Conservation (phyloP, 306 rosid genomes). For the Cucumis melo region DNA sequence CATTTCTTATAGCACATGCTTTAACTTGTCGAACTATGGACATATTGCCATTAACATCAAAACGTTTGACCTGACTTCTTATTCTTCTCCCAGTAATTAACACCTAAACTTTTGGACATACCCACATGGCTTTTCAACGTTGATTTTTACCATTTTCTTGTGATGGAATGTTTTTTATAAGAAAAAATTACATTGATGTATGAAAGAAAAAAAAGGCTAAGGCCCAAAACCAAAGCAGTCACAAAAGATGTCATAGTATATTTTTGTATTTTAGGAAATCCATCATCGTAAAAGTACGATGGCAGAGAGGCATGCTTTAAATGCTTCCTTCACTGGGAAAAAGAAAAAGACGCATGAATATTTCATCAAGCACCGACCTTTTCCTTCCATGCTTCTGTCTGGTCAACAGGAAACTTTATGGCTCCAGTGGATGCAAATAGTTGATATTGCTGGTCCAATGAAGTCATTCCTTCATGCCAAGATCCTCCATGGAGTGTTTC, state of each 20-base stretch:
- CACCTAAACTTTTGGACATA: not conserved
- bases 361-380: slow-evolving; percentile 35
- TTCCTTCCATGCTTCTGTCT: slow-evolving; percentile 80
- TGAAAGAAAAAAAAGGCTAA: too few species aligned
- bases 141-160: not conserved
- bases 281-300: not conserved
- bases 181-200: too few species aligned
- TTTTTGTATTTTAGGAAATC: not conserved
- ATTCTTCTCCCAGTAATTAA: not conserved
- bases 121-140: not conserved
- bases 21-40: not conserved
- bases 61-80: not conserved
- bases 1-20: too few species aligned
- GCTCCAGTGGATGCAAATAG: slow-evolving; percentile 93
- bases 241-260: not conserved
- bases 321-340: not conserved
- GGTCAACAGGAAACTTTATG: slow-evolving; percentile 69
- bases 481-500: slow-evolving; percentile 63
- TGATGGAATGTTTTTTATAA: not conserved
- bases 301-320: not conserved
- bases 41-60: not conserved
- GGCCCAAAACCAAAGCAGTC: too few species aligned
- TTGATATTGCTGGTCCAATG: slow-evolving; percentile 59
- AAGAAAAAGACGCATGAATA: not conserved
- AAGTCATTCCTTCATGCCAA: slow-evolving; percentile 62